Percentiles rank a stretch among this genome's conserved stretches.
These are phyloP conservation scores for Colletotrichum destructivum DNA, from an alignment of 2,329 filamentous ascomycete species.

Conservation along the genomic window DNA sequence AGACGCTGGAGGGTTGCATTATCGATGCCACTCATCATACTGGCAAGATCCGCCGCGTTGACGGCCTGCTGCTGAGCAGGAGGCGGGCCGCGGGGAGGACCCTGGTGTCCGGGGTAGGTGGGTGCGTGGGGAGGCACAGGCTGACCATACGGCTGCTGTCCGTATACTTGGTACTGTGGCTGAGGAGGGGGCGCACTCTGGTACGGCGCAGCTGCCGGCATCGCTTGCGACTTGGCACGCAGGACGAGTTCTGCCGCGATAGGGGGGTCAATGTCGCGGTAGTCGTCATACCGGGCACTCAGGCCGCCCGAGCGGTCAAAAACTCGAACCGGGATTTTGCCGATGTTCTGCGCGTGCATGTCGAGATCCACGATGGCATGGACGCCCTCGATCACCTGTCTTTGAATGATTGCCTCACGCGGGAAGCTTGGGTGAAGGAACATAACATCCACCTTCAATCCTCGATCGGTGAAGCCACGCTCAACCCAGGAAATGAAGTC, in stretches of 20 bases:
- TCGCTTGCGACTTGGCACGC: conserved; percentile 71
- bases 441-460: conserved; percentile 83
- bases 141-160: conserved; percentile 51
- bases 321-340: conserved; percentile 85
- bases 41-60: conserved; percentile 69
- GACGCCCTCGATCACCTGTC: conserved; percentile 91
- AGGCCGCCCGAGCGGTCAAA: conserved; percentile 86
- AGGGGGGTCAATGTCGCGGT: conserved; percentile 83
- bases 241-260: conserved; percentile 87
- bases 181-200: conserved; percentile 33
- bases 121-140: conserved; percentile 43
- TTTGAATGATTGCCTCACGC: conserved; percentile 78
- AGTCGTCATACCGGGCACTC: conserved; percentile 87
- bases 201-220: conserved; percentile 46
- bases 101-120: conserved; percentile 26
- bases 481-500: conserved; percentile 90
- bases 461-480: conserved; percentile 78
- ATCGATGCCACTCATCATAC: conserved; percentile 78
- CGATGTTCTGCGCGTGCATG: conserved; percentile 75
- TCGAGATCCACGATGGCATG: conserved; percentile 86
- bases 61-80: conserved; percentile 48
- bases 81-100: conserved; percentile 42
- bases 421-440: conserved; percentile 83
- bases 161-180: conserved; percentile 46
- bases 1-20: conserved; percentile 79